Evolutionary conservation across 2,329 filamentous ascomycete species (phyloP).

Genomic region (Chrysosporium keratinophilum): DNA sequence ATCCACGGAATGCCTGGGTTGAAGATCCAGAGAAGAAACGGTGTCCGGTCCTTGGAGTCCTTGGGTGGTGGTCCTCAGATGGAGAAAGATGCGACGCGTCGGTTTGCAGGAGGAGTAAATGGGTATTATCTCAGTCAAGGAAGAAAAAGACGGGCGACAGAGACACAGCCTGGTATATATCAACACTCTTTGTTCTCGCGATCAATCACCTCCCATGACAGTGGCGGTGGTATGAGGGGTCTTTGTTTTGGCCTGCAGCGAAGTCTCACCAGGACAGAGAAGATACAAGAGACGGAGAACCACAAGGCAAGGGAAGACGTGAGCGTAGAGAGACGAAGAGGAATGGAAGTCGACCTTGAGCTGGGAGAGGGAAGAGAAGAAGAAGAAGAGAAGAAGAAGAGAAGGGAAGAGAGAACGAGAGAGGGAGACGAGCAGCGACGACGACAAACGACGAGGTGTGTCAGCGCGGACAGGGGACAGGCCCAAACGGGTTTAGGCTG

Average conservation of each 20-base stretch:
- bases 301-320: conserved; percentile 20
- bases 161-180: neutral
- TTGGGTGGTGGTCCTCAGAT: neutral
- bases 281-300: conserved; percentile 7
- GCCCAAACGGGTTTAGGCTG: conserved; percentile 9
- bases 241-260: conserved; percentile 7
- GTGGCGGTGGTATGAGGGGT: neutral
- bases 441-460: conserved; percentile 22
- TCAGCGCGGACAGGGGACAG: conserved; percentile 21
- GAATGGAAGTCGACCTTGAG: neutral
- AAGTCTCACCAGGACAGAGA: conserved; percentile 14
- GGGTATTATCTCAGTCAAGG: neutral
- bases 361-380: conserved; percentile 15
- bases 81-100: neutral
- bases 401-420: conserved; percentile 23
- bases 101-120: neutral
- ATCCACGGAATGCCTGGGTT: neutral
- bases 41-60: neutral
- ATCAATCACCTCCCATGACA: neutral
- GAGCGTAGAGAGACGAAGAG: neutral
- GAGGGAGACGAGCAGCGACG: conserved; percentile 22
- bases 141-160: neutral
- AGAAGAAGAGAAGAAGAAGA: conserved; percentile 24
- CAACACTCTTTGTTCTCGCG: neutral
- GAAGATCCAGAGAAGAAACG: neutral